These are phyloP conservation scores for Citrus maxima DNA, from an alignment of 345 rosid species.

Conservation along the genomic window DNA sequence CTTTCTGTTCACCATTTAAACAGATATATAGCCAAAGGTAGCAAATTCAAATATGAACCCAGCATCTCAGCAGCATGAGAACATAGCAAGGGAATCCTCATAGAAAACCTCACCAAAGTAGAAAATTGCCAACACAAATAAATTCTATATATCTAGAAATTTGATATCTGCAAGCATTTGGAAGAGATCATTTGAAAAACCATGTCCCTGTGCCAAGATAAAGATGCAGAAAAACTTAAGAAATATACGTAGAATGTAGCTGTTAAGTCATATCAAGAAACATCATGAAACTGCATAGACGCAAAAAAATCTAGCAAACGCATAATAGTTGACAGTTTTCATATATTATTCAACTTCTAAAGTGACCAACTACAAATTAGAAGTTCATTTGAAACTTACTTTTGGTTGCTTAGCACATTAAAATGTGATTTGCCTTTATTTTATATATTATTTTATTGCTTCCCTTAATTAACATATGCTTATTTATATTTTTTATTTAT, in stretches of 20 bases:
- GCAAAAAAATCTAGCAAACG: background rate
- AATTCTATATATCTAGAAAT: conserved; percentile 61
- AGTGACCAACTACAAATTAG: background rate
- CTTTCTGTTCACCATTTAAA: background rate
- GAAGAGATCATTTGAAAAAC: conserved; percentile 76
- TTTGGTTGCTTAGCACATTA: background rate
- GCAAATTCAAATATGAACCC: background rate
- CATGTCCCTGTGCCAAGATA: conserved; percentile 67
- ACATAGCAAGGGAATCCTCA: background rate
- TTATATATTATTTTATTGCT: too few relatives aligned
- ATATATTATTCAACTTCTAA: background rate
- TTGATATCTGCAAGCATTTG: conserved; percentile 71
- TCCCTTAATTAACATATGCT: too few relatives aligned
- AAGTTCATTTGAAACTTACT: background rate
- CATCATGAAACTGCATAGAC: background rate
- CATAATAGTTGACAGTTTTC: background rate
- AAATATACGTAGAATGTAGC: background rate
- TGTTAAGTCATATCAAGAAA: background rate
- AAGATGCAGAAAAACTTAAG: conserved; percentile 6
- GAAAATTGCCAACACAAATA: background rate
- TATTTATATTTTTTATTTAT: too few relatives aligned
- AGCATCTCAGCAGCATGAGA: background rate
- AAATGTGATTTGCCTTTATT: background rate
- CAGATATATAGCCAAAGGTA: background rate
- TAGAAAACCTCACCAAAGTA: background rate